Evolutionary conservation across 129 eudicot species (phyloP), one percentile per base, ranked within the genome.

Genomic region (carrot (Daucus carota)): DNA sequence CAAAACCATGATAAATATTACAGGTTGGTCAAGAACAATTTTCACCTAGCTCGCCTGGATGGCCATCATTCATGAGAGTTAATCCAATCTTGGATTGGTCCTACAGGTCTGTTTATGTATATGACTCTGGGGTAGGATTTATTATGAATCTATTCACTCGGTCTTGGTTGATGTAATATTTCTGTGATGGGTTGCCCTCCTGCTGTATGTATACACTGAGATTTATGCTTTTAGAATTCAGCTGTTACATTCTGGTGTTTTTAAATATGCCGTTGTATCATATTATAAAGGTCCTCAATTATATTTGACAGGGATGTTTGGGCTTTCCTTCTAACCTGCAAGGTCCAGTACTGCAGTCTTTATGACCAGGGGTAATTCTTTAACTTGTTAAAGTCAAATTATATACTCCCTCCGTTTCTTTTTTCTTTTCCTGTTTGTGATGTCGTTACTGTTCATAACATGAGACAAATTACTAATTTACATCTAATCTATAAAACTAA

Each of bases 31-130:
- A 94, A 78, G 97, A 94, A 76, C 97, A 91, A 77, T 91, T 91
- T 84, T 91, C 99, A 17, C 99, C 97, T 46, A 94, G 99, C 83
- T 89, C 97, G 15, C 97, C 93, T 38, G 97, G 99, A 69, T 94
- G 97, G 99, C 97, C 99, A 12, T 86, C 97, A 70, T 94, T 94
- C 87, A 94, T 94, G 99, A 91, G 99, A 85, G 97, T 94, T 77
- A 91, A 94, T 83, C 99, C 99, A 52, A 91, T 94, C 63, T 84
- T 94, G 84, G 99, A 94, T 70, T 94, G 99, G 99, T 94, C 99
- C 59, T 94, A 89, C 85, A 91, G 97, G 99, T 88, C 14, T 63
- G 81, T 73, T 47, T 52, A 67, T 84, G 16, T 8, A 52, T 52
- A 7, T 54, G 29, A 54, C 63, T 1, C n/a, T n/a, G 0, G 14